Conservation (phyloP, 2,329 filamentous ascomycete species). For the Elsinoe necatrix region DNA sequence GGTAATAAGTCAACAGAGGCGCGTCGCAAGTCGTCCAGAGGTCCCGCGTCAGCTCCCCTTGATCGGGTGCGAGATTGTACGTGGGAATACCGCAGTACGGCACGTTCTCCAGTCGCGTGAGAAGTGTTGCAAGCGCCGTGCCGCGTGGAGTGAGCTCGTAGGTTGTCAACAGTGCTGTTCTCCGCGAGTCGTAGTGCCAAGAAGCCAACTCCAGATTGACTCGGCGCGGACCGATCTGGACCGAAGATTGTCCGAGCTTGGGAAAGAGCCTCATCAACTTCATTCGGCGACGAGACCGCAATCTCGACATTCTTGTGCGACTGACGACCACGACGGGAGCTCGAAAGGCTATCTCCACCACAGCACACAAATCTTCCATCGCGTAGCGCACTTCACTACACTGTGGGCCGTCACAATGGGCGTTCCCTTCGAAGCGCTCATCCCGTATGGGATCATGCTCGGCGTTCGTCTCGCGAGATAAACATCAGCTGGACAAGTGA, state of each 20-base stretch:
- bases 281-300: background rate
- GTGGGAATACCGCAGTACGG: background rate
- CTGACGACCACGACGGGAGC: background rate
- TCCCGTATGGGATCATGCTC: slow-evolving; percentile 57
- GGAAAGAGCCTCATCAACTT: background rate
- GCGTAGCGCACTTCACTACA: background rate
- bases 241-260: slow-evolving; percentile 6
- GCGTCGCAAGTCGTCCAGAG: slow-evolving; percentile 9
- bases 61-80: background rate
- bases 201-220: background rate
- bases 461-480: slow-evolving; percentile 39
- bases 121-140: background rate
- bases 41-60: background rate
- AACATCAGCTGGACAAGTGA: slow-evolving; percentile 18
- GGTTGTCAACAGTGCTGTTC: background rate
- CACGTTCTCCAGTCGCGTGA: background rate
- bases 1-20: background rate
- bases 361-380: background rate
- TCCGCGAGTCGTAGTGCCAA: background rate
- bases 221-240: background rate
- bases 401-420: slow-evolving; percentile 44
- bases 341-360: background rate
- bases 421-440: slow-evolving; percentile 57
- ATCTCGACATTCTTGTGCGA: background rate
- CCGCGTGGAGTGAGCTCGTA: slow-evolving; percentile 1